Base-by-base conservation (phyloP, 192 early-diverging fungal species). In the Dispira simplex region DNA sequence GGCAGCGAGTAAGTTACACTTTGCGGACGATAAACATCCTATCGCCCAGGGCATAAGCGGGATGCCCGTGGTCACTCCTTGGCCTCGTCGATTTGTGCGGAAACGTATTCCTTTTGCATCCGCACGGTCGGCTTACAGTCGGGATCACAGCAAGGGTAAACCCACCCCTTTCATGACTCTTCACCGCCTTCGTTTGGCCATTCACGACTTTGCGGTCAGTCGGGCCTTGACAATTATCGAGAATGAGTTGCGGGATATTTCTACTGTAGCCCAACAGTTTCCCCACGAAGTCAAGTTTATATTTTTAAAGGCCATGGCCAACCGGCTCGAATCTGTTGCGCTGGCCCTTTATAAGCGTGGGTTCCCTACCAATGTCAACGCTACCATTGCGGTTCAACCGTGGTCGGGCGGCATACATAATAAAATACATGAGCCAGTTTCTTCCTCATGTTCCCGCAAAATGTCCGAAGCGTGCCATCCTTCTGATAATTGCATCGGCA, bases 311-410 rank as follows among this genome's bases (percentile, higher is more conserved):
- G 54, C 54, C 54, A 14, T 56, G 11, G 54, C 54, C 54, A 56
- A 56, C 28, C 54, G 54, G 2, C 54, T 56, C 54, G 54, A 56
- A 56, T 56, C 54, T 1, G 54, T 56, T 1, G 54, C 54, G 12
- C 54, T 56, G 11, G 54, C 54, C 54, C 54, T 56, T 25, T 56
- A 23, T 25, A 21, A 25, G 9, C 54, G 54, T 21, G 54, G 54
- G 9, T 56, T 27, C 54, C 54, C 54, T 3, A 12, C 12, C 3
- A 28, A 56, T 25, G 54, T 56, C 12, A 56, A 56, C 54, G 54
- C 21, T 13, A 23, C 54, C 54, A 25, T 56, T 56, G 16, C 54
- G 13, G 20, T 56, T 0, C 3, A 12, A 39, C 32, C 32, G 6
- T 39, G 32, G 32, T 39, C 32, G 32, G 32, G 32, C 6, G 32